These are phyloP conservation scores for Conticribra weissflogii DNA, from an alignment of 108 stramenopile genomes.

Conservation along the genomic window DNA sequence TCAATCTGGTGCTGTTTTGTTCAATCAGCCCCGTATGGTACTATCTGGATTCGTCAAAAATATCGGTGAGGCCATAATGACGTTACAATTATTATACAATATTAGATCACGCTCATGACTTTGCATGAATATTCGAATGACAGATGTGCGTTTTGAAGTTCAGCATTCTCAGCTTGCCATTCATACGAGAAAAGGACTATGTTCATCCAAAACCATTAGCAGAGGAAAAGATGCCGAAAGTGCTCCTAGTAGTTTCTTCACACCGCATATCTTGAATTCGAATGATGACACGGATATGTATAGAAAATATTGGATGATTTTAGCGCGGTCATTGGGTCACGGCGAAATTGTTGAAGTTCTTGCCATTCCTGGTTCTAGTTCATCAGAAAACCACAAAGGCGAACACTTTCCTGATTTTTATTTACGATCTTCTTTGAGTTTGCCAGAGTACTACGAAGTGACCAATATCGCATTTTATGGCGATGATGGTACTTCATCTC, in stretches of 20 bases:
- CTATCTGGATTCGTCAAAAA: constrained; percentile 26
- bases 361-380: constrained; percentile 50
- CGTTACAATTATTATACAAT: not conserved
- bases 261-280: constrained; percentile 22
- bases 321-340: constrained; percentile 41
- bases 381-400: constrained; percentile 9
- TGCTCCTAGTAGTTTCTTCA: constrained; percentile 33
- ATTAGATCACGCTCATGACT: no score
- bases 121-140: no score
- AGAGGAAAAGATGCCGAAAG: constrained; percentile 23
- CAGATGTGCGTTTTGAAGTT: constrained; percentile 33
- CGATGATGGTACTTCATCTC: constrained; percentile 74
- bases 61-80: constrained; percentile 40
- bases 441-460: constrained; percentile 32
- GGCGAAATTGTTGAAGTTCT: constrained; percentile 47
- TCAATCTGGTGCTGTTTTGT: constrained; percentile 29
- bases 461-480: constrained; percentile 68
- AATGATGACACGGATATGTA: constrained; percentile 12
- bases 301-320: constrained; percentile 63
- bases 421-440: constrained; percentile 40
- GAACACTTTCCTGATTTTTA: constrained; percentile 29
- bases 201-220: not conserved
- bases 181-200: constrained; percentile 59
- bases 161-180: constrained; percentile 43
- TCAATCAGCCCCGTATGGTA: constrained; percentile 36